Evolutionary conservation across 352 stramenopile genomes (phyloP).

Genomic region (Lagenidium sp.): DNA sequence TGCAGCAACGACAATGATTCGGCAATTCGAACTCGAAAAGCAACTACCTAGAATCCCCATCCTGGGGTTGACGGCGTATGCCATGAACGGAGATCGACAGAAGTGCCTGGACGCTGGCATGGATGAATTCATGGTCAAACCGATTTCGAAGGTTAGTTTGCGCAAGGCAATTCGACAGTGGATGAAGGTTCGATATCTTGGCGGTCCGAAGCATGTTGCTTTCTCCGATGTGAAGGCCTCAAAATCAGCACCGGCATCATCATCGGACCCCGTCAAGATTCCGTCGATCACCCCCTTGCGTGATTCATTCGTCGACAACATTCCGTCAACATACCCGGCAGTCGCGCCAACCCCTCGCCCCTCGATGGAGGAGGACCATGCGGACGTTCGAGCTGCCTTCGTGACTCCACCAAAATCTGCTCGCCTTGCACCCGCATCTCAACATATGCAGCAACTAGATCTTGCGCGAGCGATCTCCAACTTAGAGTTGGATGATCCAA

Average conservation of each 20-base stretch:
- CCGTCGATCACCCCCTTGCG: constrained; percentile 7
- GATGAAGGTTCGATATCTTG: constrained; percentile 59
- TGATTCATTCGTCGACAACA: constrained; percentile 4
- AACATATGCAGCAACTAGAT: constrained; percentile 74
- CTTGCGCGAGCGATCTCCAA: constrained; percentile 68
- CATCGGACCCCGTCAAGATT: constrained; percentile 3
- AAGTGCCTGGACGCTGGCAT: constrained; percentile 82
- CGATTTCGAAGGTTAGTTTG: constrained; percentile 63
- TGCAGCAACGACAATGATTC: constrained; percentile 59
- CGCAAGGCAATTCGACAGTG: constrained; percentile 66
- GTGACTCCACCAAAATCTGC: constrained; percentile 8
- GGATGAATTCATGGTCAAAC: constrained; percentile 85
- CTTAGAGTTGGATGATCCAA: constrained; percentile 67
- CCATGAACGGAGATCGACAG: constrained; percentile 75
- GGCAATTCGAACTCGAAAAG: constrained; percentile 54
- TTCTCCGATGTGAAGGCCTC: neutral
- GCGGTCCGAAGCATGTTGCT: constrained; percentile 2
- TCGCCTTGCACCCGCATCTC: constrained; percentile 46
- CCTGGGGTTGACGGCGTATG: constrained; percentile 76
- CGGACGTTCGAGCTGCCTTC: constrained; percentile 1
- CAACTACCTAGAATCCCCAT: constrained; percentile 67
- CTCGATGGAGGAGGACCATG: constrained; percentile 10
- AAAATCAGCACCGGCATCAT: constrained; percentile 1
- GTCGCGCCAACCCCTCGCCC: constrained; percentile 1
- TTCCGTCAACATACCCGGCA: constrained; percentile 5